Percentiles rank a stretch among this genome's conserved stretches.
Conservation (phyloP, 495 filamentous ascomycete species). For the Daldinia caldariorum region DNA sequence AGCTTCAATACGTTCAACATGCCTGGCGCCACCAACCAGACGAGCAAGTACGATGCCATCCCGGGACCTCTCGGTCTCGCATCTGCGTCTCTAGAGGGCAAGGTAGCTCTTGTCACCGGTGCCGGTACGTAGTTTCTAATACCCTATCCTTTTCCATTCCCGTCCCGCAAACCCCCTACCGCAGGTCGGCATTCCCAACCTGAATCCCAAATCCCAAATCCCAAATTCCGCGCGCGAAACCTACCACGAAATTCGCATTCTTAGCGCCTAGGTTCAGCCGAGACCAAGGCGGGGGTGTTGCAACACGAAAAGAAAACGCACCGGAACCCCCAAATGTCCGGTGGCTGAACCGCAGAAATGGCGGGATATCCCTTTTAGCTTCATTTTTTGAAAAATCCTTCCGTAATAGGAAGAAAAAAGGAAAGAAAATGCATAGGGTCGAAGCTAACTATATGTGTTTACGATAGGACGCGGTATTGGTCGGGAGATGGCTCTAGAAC, state of each 20-base stretch:
- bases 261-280: slow-evolving; percentile 19
- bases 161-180: neutral
- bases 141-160: slow-evolving; percentile 41
- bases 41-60: slow-evolving; percentile 56
- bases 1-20: slow-evolving; percentile 44
- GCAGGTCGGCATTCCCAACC: neutral
- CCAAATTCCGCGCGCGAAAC: neutral
- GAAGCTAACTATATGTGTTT: slow-evolving; percentile 20
- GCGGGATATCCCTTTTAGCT: neutral
- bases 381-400: slow-evolving; percentile 1
- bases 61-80: slow-evolving; percentile 61
- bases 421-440: neutral
- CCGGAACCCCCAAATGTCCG: slow-evolving; percentile 38
- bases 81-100: slow-evolving; percentile 60
- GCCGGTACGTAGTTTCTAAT: slow-evolving; percentile 48
- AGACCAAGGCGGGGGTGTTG: slow-evolving; percentile 8
- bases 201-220: neutral
- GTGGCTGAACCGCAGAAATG: neutral
- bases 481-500: slow-evolving; percentile 77
- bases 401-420: slow-evolving; percentile 10
- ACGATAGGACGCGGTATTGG: slow-evolving; percentile 75
- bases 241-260: neutral
- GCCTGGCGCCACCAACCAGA: slow-evolving; percentile 49
- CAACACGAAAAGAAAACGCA: neutral
- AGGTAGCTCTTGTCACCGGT: slow-evolving; percentile 54